phyloP scores from a whole-genome alignment of 2,329 filamentous ascomycete genomes.

The Fusarium torreyae region DNA sequence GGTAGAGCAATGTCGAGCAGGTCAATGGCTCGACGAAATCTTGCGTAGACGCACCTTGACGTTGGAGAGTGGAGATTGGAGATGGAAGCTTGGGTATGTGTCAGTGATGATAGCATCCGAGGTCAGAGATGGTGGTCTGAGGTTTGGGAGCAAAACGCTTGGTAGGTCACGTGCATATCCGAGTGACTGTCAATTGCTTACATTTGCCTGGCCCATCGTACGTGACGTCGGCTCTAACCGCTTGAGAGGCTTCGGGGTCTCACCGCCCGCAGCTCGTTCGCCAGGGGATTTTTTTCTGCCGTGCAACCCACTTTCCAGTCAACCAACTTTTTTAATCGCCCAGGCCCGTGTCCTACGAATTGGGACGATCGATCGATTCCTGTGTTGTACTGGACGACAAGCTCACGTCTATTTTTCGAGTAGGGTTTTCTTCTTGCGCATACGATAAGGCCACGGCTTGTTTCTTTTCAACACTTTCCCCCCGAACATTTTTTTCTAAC shows the following conservation, averaged over 20 bases:
- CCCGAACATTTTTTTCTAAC: neutral
- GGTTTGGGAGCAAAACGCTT: slow-evolving; percentile 52
- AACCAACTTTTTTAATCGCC: slow-evolving; percentile 47
- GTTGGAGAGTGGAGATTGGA: slow-evolving; percentile 48
- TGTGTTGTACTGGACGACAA: slow-evolving; percentile 38
- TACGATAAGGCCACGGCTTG: neutral
- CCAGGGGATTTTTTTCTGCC: slow-evolving; percentile 49
- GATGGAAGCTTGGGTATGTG: slow-evolving; percentile 48
- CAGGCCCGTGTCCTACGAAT: slow-evolving; percentile 41
- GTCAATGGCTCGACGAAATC: slow-evolving; percentile 18
- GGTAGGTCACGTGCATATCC: slow-evolving; percentile 46
- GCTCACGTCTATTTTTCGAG: slow-evolving; percentile 12
- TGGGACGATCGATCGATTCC: slow-evolving; percentile 44
- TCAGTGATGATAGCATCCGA: slow-evolving; percentile 50
- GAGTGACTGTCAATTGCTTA: slow-evolving; percentile 25
- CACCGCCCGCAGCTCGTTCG: slow-evolving; percentile 43
- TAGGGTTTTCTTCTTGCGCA: slow-evolving; percentile 8
- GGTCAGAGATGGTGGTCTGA: slow-evolving; percentile 52
- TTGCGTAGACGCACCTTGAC: slow-evolving; percentile 48
- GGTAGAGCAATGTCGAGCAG: neutral
- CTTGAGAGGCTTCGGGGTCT: slow-evolving; percentile 1
- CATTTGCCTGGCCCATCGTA: slow-evolving; percentile 27
- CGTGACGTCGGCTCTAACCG: slow-evolving; percentile 46
- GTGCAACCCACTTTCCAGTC: slow-evolving; percentile 46
- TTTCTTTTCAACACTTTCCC: too few relatives aligned